Evolutionary conservation across 176 grass and related monocot genomes (phyloP).

Genomic region (Eragrostis curvula): DNA sequence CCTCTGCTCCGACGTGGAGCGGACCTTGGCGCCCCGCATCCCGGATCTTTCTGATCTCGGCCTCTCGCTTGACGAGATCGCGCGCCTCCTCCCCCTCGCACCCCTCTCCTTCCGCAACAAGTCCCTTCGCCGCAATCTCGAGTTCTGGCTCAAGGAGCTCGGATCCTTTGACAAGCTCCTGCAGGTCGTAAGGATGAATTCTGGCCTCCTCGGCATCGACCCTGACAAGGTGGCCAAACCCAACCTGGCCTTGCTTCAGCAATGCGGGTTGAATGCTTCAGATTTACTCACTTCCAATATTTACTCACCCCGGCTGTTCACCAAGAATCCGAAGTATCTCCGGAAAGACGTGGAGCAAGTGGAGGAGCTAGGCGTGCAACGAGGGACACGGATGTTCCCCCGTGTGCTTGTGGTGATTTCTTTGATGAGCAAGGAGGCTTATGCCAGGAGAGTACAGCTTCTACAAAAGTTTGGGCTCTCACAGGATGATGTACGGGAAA

Average conservation of each 20-base stretch:
- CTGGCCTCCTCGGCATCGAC: too few species aligned
- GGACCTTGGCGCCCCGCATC: background rate
- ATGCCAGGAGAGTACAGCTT: background rate
- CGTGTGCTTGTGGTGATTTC: slow-evolving; percentile 3
- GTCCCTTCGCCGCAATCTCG: too few species aligned
- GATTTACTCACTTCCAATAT: background rate
- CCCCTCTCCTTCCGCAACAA: too few species aligned
- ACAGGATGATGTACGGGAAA: background rate
- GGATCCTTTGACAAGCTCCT: too few species aligned
- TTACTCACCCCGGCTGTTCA: slow-evolving; percentile 8
- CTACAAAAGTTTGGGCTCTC: background rate
- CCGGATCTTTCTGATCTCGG: too few species aligned
- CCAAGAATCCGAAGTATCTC: slow-evolving; percentile 1
- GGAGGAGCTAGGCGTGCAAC: slow-evolving; percentile 22
- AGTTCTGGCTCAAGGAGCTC: too few species aligned
- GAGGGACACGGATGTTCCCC: slow-evolving; percentile 12
- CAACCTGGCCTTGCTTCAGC: background rate
- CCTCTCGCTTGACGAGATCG: too few species aligned
- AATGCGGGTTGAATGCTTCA: slow-evolving; percentile 24
- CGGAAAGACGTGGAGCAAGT: slow-evolving; percentile 22
- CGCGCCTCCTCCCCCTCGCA: too few species aligned
- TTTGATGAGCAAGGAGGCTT: background rate
- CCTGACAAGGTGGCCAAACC: too few species aligned
- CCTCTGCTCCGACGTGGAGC: background rate
- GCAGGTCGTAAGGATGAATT: too few species aligned